phyloP scores from a whole-genome alignment of 176 grass and related monocot genomes.

The Otatea glauca region DNA sequence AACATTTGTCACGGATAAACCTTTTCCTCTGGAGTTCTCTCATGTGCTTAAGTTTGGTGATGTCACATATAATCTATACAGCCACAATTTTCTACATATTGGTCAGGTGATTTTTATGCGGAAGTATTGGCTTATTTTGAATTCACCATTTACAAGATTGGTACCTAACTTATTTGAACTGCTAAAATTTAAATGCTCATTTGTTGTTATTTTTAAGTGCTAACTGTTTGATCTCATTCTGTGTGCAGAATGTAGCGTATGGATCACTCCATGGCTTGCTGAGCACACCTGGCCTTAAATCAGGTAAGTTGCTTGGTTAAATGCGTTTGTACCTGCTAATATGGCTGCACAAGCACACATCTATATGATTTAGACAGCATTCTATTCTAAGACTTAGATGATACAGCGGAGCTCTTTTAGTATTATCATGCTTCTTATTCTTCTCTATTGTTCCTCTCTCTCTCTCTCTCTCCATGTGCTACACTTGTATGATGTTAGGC shows the following conservation, averaged over 20 bases:
- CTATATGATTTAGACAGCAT: not conserved
- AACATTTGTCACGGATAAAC: constrained; percentile 66
- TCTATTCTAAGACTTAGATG: constrained; percentile 3
- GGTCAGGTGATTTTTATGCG: constrained; percentile 65
- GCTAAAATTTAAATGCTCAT: not conserved
- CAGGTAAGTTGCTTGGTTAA: constrained; percentile 59
- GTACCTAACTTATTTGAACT: constrained; percentile 6
- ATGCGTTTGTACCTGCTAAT: not conserved
- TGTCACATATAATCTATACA: constrained; percentile 79
- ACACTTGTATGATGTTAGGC: constrained; percentile 22
- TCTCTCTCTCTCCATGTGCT: not conserved
- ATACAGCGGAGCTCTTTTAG: not conserved
- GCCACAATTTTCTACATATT: constrained; percentile 88
- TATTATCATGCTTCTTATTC: constrained; percentile 1
- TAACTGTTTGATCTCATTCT: constrained; percentile 37
- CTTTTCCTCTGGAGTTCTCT: constrained; percentile 62
- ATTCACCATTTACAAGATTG: not conserved
- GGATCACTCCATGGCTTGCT: constrained; percentile 77
- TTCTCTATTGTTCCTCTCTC: not conserved
- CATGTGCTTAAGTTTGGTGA: constrained; percentile 70
- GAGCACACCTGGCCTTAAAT: constrained; percentile 51
- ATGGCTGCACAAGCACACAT: not conserved
- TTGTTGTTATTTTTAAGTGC: not conserved
- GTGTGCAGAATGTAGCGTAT: constrained; percentile 87
- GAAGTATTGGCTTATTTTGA: constrained; percentile 29